phyloP scores from a whole-genome alignment of 192 early-diverging fungal genomes.

The Pecoramyces ruminantium region DNA sequence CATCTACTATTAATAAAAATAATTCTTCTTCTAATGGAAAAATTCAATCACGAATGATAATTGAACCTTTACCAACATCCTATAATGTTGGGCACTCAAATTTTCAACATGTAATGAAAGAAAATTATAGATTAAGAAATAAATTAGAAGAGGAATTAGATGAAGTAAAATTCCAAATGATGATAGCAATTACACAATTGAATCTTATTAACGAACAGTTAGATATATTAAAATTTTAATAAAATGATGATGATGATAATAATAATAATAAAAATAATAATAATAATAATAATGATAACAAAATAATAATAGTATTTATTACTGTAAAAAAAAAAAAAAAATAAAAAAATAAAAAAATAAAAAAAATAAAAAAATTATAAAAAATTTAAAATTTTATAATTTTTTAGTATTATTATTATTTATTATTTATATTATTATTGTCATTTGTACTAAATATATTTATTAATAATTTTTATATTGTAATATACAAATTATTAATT shows the following conservation, averaged over 20 bases:
- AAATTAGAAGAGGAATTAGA: not conserved
- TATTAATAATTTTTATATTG: no score
- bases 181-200: not conserved
- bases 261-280: no score
- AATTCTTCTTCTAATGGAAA: not conserved
- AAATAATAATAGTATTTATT: no score
- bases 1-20: not conserved
- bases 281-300: no score
- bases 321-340: no score
- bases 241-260: not conserved
- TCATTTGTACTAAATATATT: no score
- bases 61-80: not conserved
- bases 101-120: not conserved
- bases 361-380: no score
- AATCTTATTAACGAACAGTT: not conserved
- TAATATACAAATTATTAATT: no score
- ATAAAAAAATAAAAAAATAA: no score
- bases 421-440: no score
- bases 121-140: not conserved
- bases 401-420: no score
- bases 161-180: not conserved
- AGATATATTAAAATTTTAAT: not conserved
- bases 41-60: not conserved
- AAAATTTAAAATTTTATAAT: no score
- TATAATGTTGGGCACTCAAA: not conserved